A percentile compares a stretch with the other conserved stretches of the same genome.
Evolutionary conservation across 305 asterid genomes (phyloP).

Genomic region (Rubia peregrina): DNA sequence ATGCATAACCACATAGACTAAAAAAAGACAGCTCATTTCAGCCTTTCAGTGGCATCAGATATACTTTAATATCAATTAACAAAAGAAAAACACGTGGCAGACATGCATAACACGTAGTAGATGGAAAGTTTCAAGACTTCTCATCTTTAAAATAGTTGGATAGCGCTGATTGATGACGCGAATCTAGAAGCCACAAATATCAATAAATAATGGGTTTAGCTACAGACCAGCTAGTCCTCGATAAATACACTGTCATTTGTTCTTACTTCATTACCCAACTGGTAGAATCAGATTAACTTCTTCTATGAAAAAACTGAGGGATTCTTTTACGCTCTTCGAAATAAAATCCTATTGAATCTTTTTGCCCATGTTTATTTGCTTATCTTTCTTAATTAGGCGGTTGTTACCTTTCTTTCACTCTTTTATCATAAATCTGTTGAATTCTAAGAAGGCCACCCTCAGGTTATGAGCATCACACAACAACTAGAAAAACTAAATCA

Average conservation of each 20-base stretch:
- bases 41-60: not conserved
- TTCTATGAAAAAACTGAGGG: not conserved
- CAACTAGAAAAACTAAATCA: not conserved
- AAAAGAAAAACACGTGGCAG: too few relatives aligned
- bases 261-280: not conserved
- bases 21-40: not conserved
- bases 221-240: not conserved
- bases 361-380: not conserved
- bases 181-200: not conserved
- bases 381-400: not conserved
- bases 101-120: not conserved
- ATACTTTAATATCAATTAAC: not conserved
- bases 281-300: not conserved
- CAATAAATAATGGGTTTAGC: not conserved
- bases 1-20: not conserved
- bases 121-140: not conserved
- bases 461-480: not conserved
- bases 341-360: not conserved
- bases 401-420: not conserved
- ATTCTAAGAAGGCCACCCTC: not conserved
- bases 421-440: not conserved
- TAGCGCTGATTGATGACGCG: not conserved
- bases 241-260: not conserved
- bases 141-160: not conserved
- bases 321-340: not conserved